These are phyloP conservation scores for Capsicum chinense DNA, from an alignment of 257 asterid species.

Conservation along the genomic window DNA sequence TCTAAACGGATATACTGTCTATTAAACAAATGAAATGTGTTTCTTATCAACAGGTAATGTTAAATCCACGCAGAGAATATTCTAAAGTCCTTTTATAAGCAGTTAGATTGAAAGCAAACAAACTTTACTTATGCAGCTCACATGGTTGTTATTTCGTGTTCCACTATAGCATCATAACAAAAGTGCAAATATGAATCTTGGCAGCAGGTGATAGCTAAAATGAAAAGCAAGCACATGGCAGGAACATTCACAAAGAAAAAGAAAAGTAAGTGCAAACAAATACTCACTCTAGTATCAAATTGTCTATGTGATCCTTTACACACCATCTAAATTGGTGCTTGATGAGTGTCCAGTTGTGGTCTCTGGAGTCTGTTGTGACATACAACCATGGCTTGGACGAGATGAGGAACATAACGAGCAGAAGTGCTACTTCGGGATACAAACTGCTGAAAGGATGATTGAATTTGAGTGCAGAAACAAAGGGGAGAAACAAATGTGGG, in stretches of 20 bases:
- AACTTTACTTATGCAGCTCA: background rate
- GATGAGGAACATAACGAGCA: slow-evolving; percentile 55
- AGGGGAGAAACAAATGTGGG: slow-evolving; percentile 74
- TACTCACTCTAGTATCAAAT: slow-evolving; percentile 8
- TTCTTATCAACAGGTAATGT: background rate
- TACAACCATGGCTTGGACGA: slow-evolving; percentile 78
- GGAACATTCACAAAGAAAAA: slow-evolving; percentile 95
- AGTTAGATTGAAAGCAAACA: background rate
- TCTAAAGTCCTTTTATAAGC: background rate
- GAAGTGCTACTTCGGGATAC: slow-evolving; percentile 75
- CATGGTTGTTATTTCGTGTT: slow-evolving; percentile 22
- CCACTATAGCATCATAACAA: background rate
- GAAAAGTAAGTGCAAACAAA: slow-evolving; percentile 59
- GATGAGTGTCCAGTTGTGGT: slow-evolving; percentile 51
- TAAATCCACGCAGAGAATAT: background rate
- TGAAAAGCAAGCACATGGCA: slow-evolving; percentile 91
- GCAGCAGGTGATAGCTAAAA: slow-evolving; percentile 73
- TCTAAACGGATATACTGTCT: slow-evolving; percentile 2
- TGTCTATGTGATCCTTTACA: background rate
- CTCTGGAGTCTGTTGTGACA: slow-evolving; percentile 57
- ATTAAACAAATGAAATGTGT: slow-evolving; percentile 3
- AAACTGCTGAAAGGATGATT: slow-evolving; percentile 72
- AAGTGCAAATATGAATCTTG: slow-evolving; percentile 25
- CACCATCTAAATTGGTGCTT: slow-evolving; percentile 23
- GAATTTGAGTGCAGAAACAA: slow-evolving; percentile 80